Evolutionary conservation across 441 rosid genomes (phyloP).

Genomic region (Iberis amara): DNA sequence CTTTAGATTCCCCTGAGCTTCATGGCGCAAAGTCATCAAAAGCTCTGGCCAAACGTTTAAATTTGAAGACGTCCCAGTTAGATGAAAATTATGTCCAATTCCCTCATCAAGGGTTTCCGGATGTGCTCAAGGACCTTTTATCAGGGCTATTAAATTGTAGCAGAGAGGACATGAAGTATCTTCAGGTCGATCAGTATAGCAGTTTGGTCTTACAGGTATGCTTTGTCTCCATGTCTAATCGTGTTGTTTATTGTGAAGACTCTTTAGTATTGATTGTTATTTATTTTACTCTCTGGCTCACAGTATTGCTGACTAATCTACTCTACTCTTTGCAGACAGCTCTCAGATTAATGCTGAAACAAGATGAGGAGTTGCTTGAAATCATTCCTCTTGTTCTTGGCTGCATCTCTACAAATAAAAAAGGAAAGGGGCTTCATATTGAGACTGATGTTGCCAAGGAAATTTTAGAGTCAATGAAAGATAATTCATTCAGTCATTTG

Average conservation of each 20-base stretch:
- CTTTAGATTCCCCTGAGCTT: slow-evolving; percentile 63
- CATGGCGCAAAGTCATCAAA: slow-evolving; percentile 63
- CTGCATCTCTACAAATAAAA: slow-evolving; percentile 37
- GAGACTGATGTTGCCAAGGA: slow-evolving; percentile 34
- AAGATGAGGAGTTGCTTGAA: slow-evolving; percentile 56
- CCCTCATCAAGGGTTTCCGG: slow-evolving; percentile 58
- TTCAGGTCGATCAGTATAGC: slow-evolving; percentile 64
- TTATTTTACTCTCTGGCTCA: slow-evolving; percentile 7
- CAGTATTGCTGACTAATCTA: slow-evolving; percentile 17
- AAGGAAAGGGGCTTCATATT: slow-evolving; percentile 39
- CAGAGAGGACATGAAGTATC: slow-evolving; percentile 40
- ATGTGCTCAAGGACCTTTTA: slow-evolving; percentile 50
- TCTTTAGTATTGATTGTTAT: neutral
- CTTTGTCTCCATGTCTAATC: slow-evolving; percentile 9
- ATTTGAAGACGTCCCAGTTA: slow-evolving; percentile 40
- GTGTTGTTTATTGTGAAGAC: neutral
- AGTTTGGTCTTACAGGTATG: slow-evolving; percentile 87
- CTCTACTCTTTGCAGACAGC: slow-evolving; percentile 54
- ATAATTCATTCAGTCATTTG: slow-evolving; percentile 81
- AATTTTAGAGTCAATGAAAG: slow-evolving; percentile 51
- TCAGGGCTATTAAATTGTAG: slow-evolving; percentile 54
- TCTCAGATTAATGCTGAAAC: slow-evolving; percentile 54
- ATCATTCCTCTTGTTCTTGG: slow-evolving; percentile 61
- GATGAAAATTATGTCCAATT: slow-evolving; percentile 29
- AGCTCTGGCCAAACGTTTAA: slow-evolving; percentile 60